These are phyloP conservation scores for Sphagnum magellanicum DNA, from an alignment of 228 moss, liverwort and hornwort genomes.

Conservation along the genomic window DNA sequence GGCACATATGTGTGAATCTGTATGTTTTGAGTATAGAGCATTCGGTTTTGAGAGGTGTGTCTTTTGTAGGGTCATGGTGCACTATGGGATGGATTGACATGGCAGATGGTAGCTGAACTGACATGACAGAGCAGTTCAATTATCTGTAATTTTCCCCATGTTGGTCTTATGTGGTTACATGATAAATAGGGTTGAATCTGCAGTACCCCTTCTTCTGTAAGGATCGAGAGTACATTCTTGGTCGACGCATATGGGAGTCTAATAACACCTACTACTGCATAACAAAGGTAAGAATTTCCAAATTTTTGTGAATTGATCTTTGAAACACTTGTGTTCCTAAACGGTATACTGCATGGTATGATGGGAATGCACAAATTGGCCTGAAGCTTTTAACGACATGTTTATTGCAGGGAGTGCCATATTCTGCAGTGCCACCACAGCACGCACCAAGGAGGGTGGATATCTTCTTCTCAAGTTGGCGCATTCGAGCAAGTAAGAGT, in stretches of 20 bases:
- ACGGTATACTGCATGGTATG: too few relatives aligned
- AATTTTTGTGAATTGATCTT: not conserved
- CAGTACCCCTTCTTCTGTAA: conserved; percentile 97
- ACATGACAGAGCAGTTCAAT: too few relatives aligned
- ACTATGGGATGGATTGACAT: too few relatives aligned
- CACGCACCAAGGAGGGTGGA: conserved; percentile 70
- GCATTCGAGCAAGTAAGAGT: conserved; percentile 63
- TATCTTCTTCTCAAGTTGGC: conserved; percentile 76
- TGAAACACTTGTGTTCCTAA: not conserved
- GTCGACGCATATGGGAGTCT: conserved; percentile 76
- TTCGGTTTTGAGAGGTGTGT: too few relatives aligned
- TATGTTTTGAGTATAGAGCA: too few relatives aligned
- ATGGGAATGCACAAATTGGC: too few relatives aligned
- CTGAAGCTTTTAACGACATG: not conserved
- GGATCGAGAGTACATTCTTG: conserved; percentile 86
- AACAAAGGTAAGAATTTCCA: conserved; percentile 45
- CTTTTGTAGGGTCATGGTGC: too few relatives aligned
- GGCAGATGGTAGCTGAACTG: too few relatives aligned
- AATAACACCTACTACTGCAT: conserved; percentile 66
- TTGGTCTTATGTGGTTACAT: too few relatives aligned
- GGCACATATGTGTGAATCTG: too few relatives aligned
- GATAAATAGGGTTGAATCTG: too few relatives aligned
- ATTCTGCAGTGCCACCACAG: conserved; percentile 42
- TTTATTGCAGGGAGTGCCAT: conserved; percentile 51
- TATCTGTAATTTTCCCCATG: too few relatives aligned